A percentile compares a stretch with the other conserved stretches of the same genome.
phyloP scores from a whole-genome alignment of 306 rosid genomes.

The Cucurbita pepo region DNA sequence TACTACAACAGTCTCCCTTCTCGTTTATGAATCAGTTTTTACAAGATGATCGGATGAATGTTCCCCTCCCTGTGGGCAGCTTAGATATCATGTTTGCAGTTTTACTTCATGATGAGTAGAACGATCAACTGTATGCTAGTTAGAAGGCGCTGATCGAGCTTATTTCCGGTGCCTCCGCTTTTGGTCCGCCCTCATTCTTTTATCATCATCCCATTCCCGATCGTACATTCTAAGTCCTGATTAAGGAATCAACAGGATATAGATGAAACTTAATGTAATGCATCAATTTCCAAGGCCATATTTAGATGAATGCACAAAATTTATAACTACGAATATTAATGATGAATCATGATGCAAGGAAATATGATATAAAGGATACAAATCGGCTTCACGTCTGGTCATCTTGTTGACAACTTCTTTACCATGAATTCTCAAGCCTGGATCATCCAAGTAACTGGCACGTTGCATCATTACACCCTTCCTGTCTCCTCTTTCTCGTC shows the following conservation, averaged over 20 bases:
- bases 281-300: neutral
- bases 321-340: neutral
- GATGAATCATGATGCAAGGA: neutral
- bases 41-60: neutral
- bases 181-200: slow-evolving; percentile 84
- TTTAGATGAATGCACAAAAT: neutral
- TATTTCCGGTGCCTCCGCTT: slow-evolving; percentile 92
- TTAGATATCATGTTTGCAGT: neutral
- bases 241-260: slow-evolving; percentile 27
- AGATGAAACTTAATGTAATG: neutral
- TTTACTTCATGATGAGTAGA: neutral
- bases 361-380: slow-evolving; percentile 52
- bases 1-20: neutral
- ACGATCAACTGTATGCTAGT: neutral
- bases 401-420: slow-evolving; percentile 69
- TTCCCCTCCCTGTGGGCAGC: neutral
- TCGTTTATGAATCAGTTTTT: neutral
- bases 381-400: slow-evolving; percentile 79
- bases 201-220: slow-evolving; percentile 92
- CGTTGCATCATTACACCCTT: slow-evolving; percentile 63
- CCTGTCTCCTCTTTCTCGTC: slow-evolving; percentile 85
- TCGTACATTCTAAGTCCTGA: slow-evolving; percentile 48
- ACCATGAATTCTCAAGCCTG: slow-evolving; percentile 60
- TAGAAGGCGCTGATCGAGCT: neutral
- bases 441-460: slow-evolving; percentile 59